Evolutionary conservation across 108 stramenopile genomes (phyloP), one percentile per base, ranked within the genome.

Genomic region (Epithemia pelagica): DNA sequence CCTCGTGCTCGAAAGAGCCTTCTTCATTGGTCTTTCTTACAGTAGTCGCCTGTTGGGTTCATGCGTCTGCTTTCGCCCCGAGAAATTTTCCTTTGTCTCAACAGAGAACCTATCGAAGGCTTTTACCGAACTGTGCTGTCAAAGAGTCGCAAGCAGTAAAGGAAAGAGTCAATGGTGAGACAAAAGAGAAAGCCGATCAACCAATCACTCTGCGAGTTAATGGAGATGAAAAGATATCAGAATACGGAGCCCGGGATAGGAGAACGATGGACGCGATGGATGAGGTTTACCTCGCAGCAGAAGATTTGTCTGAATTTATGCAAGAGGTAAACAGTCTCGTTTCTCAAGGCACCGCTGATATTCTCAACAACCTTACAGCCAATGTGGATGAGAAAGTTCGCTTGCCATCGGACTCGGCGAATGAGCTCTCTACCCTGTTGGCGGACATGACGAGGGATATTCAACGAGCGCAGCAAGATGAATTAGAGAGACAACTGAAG

Each of bases 401-500:
- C 18, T 56, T 82, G 32, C 73, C 85, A 23, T 76, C 73, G 24
- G 23, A 59, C 24, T 51, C 68, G 5, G 77, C 74, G 2, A 54
- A 60, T 7, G 79, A 86, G 53, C 26, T 82, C 32, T 56, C 79
- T 1, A 62, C 65, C 25, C 73, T 73, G 57, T 61, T 86, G 23
- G 55, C 59, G 8, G 74, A 71, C 22, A 32, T 86, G 26, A 62
- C 77, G 2, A 60, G 61, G 29, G 52, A 74, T 25, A 73, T 80
- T 33, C 81, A 80, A 63, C 30, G 56, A 21, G 79, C 85, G 21
- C 85, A 86, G 31, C 52, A 78, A 63, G 59, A 69, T 46, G 85
- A 86, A 65, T 33, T 86, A 32, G 58, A 82, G 30, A 59, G 74
- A 28, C 81, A 81, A 37, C 21, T 86, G n/a, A 71, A 63, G 23